phyloP scores from a whole-genome alignment of 257 asterid species.

The Solanum sejunctum region DNA sequence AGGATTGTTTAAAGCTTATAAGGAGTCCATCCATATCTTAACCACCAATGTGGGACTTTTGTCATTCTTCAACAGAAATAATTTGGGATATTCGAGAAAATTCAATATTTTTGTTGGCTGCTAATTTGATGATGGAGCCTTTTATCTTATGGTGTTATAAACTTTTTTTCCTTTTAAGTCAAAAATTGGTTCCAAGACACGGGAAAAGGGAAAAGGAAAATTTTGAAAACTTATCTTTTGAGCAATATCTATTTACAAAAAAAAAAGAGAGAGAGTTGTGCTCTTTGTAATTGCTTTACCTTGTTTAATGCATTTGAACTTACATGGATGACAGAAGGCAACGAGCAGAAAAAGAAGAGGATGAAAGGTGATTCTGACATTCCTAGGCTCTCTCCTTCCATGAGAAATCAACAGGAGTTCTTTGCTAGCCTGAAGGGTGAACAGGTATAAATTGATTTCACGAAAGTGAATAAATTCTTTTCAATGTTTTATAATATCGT shows the following conservation, averaged over 20 bases:
- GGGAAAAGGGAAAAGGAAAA: not conserved
- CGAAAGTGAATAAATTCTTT: not conserved
- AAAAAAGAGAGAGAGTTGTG: not conserved
- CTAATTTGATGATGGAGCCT: not conserved
- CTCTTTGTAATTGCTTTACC: not conserved
- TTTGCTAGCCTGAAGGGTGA: conserved; percentile 87
- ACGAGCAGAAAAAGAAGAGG: conserved; percentile 81
- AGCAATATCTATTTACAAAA: not conserved
- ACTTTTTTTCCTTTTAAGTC: not conserved
- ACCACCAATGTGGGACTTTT: too few relatives aligned
- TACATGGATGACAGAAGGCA: conserved; percentile 48
- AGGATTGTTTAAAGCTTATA: too few relatives aligned
- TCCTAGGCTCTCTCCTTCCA: conserved; percentile 47
- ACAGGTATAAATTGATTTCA: conserved; percentile 41
- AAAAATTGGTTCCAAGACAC: not conserved
- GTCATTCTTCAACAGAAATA: not conserved
- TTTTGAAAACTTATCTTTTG: not conserved
- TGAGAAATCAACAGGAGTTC: conserved; percentile 66
- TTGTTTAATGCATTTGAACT: conserved; percentile 2
- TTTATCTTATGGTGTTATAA: not conserved
- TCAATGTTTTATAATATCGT: not conserved
- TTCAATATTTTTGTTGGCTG: not conserved
- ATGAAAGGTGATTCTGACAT: conserved; percentile 71
- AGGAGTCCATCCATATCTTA: too few relatives aligned
- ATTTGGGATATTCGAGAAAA: not conserved